A percentile compares a stretch with the other conserved stretches of the same genome.
Evolutionary conservation across 2,329 filamentous ascomycete species (phyloP).

Genomic region (Purpureocillium takamizusanense): DNA sequence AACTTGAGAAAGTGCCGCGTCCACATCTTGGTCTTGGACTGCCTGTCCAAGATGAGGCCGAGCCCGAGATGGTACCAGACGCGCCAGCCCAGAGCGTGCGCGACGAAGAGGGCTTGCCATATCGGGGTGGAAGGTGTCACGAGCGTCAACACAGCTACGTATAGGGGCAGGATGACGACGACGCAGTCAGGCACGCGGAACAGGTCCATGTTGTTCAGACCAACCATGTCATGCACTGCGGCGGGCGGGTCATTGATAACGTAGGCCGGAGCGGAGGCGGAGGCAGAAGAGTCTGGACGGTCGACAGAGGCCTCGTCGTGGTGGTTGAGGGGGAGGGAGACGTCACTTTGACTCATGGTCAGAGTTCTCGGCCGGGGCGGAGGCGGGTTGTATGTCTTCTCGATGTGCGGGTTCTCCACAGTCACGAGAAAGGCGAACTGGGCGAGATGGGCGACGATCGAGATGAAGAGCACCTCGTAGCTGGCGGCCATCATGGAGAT

Average conservation of each 20-base stretch:
- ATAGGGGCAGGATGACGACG: slow-evolving; percentile 65
- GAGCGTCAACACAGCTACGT: slow-evolving; percentile 64
- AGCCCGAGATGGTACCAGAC: slow-evolving; percentile 88
- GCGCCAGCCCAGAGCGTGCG: slow-evolving; percentile 74
- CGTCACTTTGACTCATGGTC: slow-evolving; percentile 21
- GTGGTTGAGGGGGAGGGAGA: slow-evolving; percentile 15
- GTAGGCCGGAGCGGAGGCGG: slow-evolving; percentile 3
- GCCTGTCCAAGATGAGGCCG: slow-evolving; percentile 72
- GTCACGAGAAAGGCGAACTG: slow-evolving; percentile 88
- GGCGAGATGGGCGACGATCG: slow-evolving; percentile 84
- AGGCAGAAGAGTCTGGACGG: slow-evolving; percentile 12
- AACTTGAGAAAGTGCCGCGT: slow-evolving; percentile 97
- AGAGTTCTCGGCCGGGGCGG: slow-evolving; percentile 55
- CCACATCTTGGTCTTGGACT: slow-evolving; percentile 89
- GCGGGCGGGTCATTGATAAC: slow-evolving; percentile 37
- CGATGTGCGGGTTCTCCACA: slow-evolving; percentile 96
- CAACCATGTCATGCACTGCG: slow-evolving; percentile 75
- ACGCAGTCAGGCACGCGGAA: slow-evolving; percentile 81
- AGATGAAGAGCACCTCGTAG: slow-evolving; percentile 95
- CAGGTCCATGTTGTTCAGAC: slow-evolving; percentile 74
- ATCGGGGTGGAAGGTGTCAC: slow-evolving; percentile 68
- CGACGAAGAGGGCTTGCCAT: slow-evolving; percentile 71
- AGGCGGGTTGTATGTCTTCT: slow-evolving; percentile 92
- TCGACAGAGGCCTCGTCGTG: slow-evolving; percentile 13
- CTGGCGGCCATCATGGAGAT: slow-evolving; percentile 97